Evolutionary conservation across 1,284 basidiomycete species (phyloP), one percentile per base, ranked within the genome.

Genomic region (Laetiporus sulphureus): DNA sequence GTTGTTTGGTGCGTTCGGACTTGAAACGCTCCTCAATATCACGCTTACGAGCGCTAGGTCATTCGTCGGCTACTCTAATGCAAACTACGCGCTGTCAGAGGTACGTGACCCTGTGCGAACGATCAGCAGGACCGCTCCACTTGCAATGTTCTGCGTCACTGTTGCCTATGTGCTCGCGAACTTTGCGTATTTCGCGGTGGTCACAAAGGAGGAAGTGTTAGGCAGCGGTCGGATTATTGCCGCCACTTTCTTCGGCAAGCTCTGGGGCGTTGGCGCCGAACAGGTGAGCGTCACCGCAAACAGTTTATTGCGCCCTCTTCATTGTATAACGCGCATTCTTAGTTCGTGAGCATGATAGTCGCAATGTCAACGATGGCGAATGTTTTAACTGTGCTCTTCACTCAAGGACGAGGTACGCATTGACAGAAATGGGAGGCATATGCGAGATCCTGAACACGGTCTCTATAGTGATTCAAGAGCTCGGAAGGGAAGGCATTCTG

Each of bases 41-140:
- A 15, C 18, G 29, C 12, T 11, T 13, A 2, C 5, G 3, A 13
- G 24, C 12, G 7, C 1, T 36, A 83, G 80, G 82, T 79, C 78
- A 0, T 83, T 76, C 55, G 68, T 72, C 38, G 83, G 83, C 0
- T 86, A 83, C 54, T 74, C 76, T 0, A 83, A 79, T 43, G 80
- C 79, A 12, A 85, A 85, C 53, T 84, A 83, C 47, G 79, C 77
- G 0, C 64, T 86, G 2, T 82, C 79, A 3, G 82, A 86, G 53
- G 67, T 83, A 11, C 70, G 68, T 19, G 68, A 85, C 49, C 83
- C 83, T 1, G 69, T 83, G 4, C 68, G 69, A 24, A 85, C 83
- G 0, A 73, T 86, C 53, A 82, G 77, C 54, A 62, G 69, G 4
- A 83, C 82, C 0, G 80, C 76, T 3, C 80, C 83, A 1, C 52